A percentile compares a stretch with the other conserved stretches of the same genome.
Evolutionary conservation across 208 protist genomes (phyloP).

Genomic region (Vickermania spadyakhi): DNA sequence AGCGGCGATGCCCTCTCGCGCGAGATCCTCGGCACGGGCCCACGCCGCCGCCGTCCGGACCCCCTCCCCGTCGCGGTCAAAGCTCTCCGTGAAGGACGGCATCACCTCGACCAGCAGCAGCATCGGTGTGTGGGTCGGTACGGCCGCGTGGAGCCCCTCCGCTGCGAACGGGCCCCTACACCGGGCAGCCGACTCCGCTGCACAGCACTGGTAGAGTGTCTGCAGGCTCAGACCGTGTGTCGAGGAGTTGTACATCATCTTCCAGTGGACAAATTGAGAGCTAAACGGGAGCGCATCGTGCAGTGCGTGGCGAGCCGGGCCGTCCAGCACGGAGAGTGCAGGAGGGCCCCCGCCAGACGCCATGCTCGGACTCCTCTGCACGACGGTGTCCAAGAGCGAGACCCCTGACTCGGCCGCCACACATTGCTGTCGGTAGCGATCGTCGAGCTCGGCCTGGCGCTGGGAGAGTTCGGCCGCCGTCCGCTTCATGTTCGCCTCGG

Average conservation of each 20-base stretch:
- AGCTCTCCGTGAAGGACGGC: constrained; percentile 20
- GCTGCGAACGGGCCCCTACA: neutral
- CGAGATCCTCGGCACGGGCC: neutral
- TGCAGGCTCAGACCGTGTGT: constrained; percentile 50
- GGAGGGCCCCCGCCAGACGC: neutral
- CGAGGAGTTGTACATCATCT: constrained; percentile 63
- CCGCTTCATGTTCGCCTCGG: constrained; percentile 24
- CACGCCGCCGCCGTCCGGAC: constrained; percentile 15
- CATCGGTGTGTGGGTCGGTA: constrained; percentile 13
- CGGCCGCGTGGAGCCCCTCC: neutral
- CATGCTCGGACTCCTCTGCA: neutral
- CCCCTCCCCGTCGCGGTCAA: constrained; percentile 22
- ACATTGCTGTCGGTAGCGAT: constrained; percentile 10
- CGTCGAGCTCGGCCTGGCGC: neutral
- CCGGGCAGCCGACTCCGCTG: constrained; percentile 19
- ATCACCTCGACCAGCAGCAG: constrained; percentile 53
- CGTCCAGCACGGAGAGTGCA: constrained; percentile 2
- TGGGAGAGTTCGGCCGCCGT: constrained; percentile 16
- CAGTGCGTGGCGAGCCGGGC: constrained; percentile 32
- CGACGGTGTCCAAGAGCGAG: neutral
- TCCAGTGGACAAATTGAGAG: constrained; percentile 56
- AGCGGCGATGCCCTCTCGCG: neutral
- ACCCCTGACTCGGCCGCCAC: neutral
- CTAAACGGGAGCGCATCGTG: constrained; percentile 46
- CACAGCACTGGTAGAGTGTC: constrained; percentile 38